Evolutionary conservation across 768 basidiomycete genomes (phyloP).

Genomic region (Chalciporus chontae): DNA sequence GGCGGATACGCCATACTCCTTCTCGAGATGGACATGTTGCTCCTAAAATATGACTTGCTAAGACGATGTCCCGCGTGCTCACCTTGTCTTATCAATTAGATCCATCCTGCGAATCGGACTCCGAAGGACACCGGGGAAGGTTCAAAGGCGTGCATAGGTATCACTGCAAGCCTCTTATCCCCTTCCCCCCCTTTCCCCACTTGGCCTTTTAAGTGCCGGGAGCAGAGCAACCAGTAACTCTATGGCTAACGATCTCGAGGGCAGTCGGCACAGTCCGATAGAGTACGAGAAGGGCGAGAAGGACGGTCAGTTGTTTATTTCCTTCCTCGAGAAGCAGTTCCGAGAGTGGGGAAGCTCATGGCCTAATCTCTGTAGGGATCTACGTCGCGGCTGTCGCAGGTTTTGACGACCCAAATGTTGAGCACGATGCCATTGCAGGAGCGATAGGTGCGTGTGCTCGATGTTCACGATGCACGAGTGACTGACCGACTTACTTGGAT

Average conservation of each 20-base stretch:
- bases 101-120: neutral
- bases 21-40: neutral
- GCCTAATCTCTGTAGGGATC: too few relatives aligned
- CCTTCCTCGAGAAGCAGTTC: too few relatives aligned
- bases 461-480: neutral
- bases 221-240: neutral
- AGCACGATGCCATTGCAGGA: conserved; percentile 17
- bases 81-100: conserved; percentile 5
- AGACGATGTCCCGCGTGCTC: neutral
- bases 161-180: neutral
- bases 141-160: neutral
- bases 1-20: too few relatives aligned
- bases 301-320: conserved; percentile 2
- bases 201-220: neutral
- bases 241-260: conserved; percentile 15
- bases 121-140: conserved; percentile 1
- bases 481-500: conserved; percentile 17
- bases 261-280: neutral
- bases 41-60: neutral
- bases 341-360: too few relatives aligned
- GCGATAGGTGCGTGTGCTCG: conserved; percentile 12
- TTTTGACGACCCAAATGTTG: conserved; percentile 39
- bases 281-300: conserved; percentile 16
- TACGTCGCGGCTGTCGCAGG: conserved; percentile 5
- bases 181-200: neutral